Conservation (phyloP, 1,139 yeast species). For the Candida sp. region DNA sequence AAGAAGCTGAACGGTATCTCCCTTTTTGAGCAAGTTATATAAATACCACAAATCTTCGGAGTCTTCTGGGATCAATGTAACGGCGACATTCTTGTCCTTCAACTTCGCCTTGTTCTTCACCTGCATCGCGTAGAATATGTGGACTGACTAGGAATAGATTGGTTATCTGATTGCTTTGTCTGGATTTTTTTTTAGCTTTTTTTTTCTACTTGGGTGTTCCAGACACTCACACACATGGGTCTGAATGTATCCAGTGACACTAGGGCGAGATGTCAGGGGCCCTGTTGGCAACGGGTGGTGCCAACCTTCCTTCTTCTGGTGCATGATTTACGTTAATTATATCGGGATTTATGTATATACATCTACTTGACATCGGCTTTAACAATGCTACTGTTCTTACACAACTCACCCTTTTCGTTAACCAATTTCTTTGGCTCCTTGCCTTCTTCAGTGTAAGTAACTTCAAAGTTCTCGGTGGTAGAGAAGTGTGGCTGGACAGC, state of each 20-base stretch:
- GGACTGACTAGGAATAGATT: neutral
- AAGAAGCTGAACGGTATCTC: conserved; percentile 73
- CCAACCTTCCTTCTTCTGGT: too few species aligned
- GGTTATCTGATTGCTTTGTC: neutral
- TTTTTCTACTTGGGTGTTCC: neutral
- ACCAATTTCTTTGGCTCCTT: conserved; percentile 79
- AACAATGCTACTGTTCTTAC: conserved; percentile 70
- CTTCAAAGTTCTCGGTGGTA: conserved; percentile 77
- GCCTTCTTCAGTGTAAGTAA: conserved; percentile 83
- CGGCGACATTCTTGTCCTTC: conserved; percentile 67
- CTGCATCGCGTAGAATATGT: conserved; percentile 13
- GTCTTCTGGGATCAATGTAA: conserved; percentile 80
- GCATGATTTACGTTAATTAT: neutral
- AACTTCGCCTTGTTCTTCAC: conserved; percentile 18
- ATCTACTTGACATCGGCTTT: conserved; percentile 73
- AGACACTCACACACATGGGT: neutral
- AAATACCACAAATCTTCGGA: conserved; percentile 92
- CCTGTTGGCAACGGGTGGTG: too few species aligned
- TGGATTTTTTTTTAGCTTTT: neutral
- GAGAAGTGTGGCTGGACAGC: conserved; percentile 89
- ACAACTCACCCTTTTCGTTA: conserved; percentile 72
- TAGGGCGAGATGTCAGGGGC: too few species aligned
- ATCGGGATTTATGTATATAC: conserved; percentile 1
- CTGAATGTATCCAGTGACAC: too few species aligned
- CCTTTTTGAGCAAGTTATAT: conserved; percentile 77